A percentile compares a stretch with the other conserved stretches of the same genome.
Conservation (phyloP, 805 yeast genomes). For the Suhomyces vadensis region DNA sequence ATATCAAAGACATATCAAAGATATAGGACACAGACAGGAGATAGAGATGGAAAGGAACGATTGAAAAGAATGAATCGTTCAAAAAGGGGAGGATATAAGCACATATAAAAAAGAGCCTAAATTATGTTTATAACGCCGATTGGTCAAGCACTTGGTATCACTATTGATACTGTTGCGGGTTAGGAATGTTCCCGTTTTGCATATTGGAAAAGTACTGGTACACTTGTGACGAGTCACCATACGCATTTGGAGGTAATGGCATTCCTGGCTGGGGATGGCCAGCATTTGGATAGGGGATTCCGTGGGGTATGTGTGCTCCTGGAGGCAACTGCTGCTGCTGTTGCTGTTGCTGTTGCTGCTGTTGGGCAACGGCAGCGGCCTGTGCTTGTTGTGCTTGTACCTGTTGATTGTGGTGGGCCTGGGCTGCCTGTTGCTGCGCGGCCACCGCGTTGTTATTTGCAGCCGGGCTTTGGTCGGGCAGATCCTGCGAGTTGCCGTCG, state of each 20-base stretch:
- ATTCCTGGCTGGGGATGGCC: conserved; percentile 40
- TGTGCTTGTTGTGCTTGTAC: conserved; percentile 20
- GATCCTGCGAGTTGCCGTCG: conserved; percentile 47
- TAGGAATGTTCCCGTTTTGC: conserved; percentile 49
- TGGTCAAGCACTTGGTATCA: not conserved
- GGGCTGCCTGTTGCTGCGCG: conserved; percentile 16
- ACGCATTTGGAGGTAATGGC: conserved; percentile 48
- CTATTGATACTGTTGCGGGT: conserved; percentile 58
- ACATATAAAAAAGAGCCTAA: not conserved
- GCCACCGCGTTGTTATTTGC: conserved; percentile 8
- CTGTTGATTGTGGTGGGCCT: conserved; percentile 14
- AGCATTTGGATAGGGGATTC: conserved; percentile 46
- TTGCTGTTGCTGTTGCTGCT: conserved; percentile 25
- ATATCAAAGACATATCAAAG: not conserved
- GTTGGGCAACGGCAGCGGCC: conserved; percentile 28
- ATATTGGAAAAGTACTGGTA: conserved; percentile 63
- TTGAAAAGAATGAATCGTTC: not conserved
- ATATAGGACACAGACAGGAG: not conserved
- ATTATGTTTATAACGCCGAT: conserved; percentile 1
- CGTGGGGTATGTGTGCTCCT: conserved; percentile 43
- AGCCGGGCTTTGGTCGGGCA: conserved; percentile 43
- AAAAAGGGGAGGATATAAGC: conserved; percentile 3
- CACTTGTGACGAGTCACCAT: conserved; percentile 52
- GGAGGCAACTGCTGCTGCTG: conserved; percentile 36
- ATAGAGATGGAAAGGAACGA: not conserved